phyloP scores from a whole-genome alignment of 176 grass and related monocot species.

The Pontederia paniculata region DNA sequence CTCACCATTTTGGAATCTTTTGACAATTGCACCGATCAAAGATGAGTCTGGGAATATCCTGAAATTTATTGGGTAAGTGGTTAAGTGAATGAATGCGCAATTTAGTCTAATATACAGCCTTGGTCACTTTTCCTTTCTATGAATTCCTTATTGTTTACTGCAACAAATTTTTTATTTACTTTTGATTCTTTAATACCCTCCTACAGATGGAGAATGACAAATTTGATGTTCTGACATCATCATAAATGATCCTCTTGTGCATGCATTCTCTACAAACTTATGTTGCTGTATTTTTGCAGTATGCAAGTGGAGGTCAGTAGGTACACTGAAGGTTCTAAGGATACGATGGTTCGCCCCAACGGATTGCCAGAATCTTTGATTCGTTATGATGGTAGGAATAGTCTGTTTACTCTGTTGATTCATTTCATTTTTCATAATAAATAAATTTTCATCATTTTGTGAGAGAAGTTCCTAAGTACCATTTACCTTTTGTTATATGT shows the following conservation, averaged over 20 bases:
- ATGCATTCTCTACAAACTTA: neutral
- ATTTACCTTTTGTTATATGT: no score
- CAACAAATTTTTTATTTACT: no score
- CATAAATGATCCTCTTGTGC: no score
- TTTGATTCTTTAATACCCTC: no score
- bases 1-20: constrained; percentile 82
- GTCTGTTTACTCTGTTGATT: no score
- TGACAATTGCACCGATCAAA: constrained; percentile 89
- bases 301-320: constrained; percentile 99
- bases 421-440: no score
- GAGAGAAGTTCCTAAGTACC: no score
- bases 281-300: constrained; percentile 28
- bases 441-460: no score
- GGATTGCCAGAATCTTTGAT: constrained; percentile 85
- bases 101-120: no score
- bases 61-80: constrained; percentile 79
- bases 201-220: neutral
- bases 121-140: no score
- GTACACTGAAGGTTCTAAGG: constrained; percentile 81
- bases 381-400: constrained; percentile 67
- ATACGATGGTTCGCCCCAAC: constrained; percentile 65
- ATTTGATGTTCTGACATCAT: neutral
- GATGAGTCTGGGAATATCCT: constrained; percentile 72
- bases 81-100: neutral
- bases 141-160: no score